Evolutionary conservation across 257 asterid species (phyloP).

Genomic region (Lavandula angustifolia): DNA sequence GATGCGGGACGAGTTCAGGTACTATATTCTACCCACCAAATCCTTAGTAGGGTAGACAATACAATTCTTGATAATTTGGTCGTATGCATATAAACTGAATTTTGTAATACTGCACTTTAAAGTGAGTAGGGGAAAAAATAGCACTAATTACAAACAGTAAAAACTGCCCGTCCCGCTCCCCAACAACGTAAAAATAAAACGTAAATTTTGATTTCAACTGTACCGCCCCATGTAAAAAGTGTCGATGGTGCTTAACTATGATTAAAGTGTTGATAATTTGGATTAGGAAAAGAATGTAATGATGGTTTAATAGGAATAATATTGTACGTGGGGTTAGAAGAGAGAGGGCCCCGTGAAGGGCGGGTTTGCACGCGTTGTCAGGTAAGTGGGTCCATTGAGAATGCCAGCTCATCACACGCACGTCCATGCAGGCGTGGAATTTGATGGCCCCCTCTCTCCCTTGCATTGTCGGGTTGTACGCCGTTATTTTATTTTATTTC

Average conservation of each 20-base stretch:
- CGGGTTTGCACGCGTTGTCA: constrained; percentile 65
- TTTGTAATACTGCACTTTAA: constrained; percentile 19
- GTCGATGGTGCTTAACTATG: constrained; percentile 1
- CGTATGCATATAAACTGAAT: too few species aligned
- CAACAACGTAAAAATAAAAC: background rate
- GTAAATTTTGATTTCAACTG: background rate
- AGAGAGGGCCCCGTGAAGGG: background rate
- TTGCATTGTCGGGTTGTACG: constrained; percentile 37
- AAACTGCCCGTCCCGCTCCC: background rate
- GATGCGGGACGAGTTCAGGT: too few species aligned
- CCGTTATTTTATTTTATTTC: constrained; percentile 35
- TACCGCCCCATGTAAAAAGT: too few species aligned
- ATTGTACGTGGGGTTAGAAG: constrained; percentile 16
- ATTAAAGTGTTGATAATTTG: constrained; percentile 37
- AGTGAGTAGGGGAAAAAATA: background rate
- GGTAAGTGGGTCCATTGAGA: constrained; percentile 36
- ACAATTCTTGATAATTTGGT: too few species aligned
- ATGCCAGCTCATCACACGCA: constrained; percentile 32
- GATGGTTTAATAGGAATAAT: constrained; percentile 30
- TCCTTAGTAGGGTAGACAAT: too few species aligned
- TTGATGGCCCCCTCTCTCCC: constrained; percentile 49
- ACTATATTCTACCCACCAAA: too few species aligned
- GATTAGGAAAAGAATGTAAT: constrained; percentile 39
- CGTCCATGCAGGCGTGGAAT: constrained; percentile 67
- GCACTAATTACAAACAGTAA: background rate